Base-by-base conservation (phyloP, 1,139 yeast species). In the Yamadazyma epiphylla region DNA sequence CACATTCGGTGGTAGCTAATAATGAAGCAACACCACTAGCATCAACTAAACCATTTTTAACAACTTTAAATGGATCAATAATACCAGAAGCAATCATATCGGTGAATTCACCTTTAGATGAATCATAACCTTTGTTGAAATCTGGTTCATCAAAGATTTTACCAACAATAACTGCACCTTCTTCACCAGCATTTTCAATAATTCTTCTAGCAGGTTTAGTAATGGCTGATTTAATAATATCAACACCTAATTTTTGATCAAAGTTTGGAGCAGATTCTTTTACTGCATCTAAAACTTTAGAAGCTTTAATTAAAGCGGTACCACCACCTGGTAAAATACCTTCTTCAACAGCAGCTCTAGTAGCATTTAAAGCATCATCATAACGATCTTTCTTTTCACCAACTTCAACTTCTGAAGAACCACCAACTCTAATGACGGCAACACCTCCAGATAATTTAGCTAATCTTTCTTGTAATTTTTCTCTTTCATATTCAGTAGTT, bases 321-420 rank as follows among this genome's bases (percentile, higher is more conserved):
- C 99, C 99, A 64, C 98, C 99, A 72, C 99, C 99, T 60, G 98
- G 98, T 50, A 91, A 77, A 57, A 94, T 91, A 71, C 99, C 99
- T 67, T 91, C 98, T 69, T 91, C 95, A 43, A 91, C 98, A 43
- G 99, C 99, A 48, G 99, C 98, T 71, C 98, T 88, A 36, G 98
- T 94, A 38, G 99, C 98, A 61, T 94, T 91, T 58, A 91, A 77
- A 29, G 99, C 98, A 70, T 91, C 99, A 53, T 94, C 98, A 58
- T 89, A 94, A 71, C 99, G 88, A 64, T 91, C 99, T 74, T 91
- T 91, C 95, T 91, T 94, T 74, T 91, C 99, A 58, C 97, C 95
- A 48, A 91, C 99, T 72, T 91, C 99, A 48, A 91, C 88, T 70
- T 91, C 99, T 15, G 96, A 87, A 32, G 98, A 66, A 49, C 99